A percentile compares a stretch with the other conserved stretches of the same genome.
Evolutionary conservation across 257 asterid genomes (phyloP).

Genomic region (Penstemon eatonii): DNA sequence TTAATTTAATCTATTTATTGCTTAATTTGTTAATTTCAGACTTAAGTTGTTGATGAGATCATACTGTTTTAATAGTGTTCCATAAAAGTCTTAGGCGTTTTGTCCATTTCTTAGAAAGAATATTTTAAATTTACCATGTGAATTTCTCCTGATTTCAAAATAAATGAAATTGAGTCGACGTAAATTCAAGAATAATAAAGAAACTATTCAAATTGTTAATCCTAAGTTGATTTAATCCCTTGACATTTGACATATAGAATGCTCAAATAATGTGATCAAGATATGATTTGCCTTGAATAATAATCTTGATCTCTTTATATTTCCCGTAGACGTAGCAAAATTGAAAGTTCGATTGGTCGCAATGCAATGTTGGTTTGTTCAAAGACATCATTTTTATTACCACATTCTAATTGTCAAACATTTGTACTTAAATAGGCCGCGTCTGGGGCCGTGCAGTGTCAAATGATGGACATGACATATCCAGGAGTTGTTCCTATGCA

Average conservation of each 20-base stretch:
- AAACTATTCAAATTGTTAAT: not conserved
- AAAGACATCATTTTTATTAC: too few relatives aligned
- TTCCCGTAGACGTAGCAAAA: not conserved
- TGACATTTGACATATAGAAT: not conserved
- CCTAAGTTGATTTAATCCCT: not conserved
- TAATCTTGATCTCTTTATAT: too few relatives aligned
- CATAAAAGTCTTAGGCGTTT: not conserved
- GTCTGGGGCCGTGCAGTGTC: slow-evolving; percentile 96
- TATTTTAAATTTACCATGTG: not conserved
- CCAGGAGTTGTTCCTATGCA: slow-evolving; percentile 97
- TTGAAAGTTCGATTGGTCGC: not conserved
- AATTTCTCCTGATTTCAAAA: not conserved
- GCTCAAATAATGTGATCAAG: not conserved
- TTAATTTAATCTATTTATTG: slow-evolving; percentile 1
- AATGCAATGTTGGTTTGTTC: not conserved
- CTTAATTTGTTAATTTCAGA: not conserved
- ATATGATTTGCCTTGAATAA: not conserved
- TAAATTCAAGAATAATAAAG: not conserved
- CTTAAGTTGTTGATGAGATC: not conserved
- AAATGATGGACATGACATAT: slow-evolving; percentile 87
- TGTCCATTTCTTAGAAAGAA: not conserved
- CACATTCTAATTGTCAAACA: too few relatives aligned
- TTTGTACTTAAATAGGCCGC: slow-evolving; percentile 51
- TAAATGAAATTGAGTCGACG: not conserved
- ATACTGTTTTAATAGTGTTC: too few relatives aligned